Evolutionary conservation across 2,329 filamentous ascomycete genomes (phyloP).

Genomic region (Conoideocrella luteorostrata): DNA sequence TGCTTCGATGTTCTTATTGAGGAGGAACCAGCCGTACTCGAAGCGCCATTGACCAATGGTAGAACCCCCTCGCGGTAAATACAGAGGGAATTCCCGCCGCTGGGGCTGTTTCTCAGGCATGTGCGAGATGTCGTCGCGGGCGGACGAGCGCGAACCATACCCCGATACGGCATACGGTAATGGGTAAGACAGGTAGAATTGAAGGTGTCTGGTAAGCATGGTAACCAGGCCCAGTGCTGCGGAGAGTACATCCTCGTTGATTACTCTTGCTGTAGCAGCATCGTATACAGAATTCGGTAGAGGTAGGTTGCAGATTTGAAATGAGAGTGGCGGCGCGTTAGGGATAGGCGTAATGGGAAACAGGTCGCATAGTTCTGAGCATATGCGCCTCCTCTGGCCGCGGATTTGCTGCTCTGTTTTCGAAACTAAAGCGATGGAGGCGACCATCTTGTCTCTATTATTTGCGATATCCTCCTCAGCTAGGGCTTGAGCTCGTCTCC

Average conservation of each 20-base stretch:
- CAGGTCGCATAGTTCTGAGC: slow-evolving; percentile 71
- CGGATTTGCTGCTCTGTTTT: slow-evolving; percentile 60
- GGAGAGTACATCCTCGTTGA: slow-evolving; percentile 65
- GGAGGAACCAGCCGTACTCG: slow-evolving; percentile 91
- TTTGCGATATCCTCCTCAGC: slow-evolving; percentile 56
- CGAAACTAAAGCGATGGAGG: slow-evolving; percentile 48
- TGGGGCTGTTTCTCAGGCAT: slow-evolving; percentile 39
- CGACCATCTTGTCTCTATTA: slow-evolving; percentile 51
- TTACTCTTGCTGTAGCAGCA: slow-evolving; percentile 30
- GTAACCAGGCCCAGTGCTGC: slow-evolving; percentile 78
- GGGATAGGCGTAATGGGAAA: slow-evolving; percentile 69
- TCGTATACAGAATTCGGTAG: slow-evolving; percentile 79
- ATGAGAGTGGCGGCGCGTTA: slow-evolving; percentile 58
- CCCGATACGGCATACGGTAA: slow-evolving; percentile 74
- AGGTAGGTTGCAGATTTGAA: slow-evolving; percentile 72
- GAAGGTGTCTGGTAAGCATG: slow-evolving; percentile 66
- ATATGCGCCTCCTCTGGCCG: slow-evolving; percentile 83
- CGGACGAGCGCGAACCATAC: slow-evolving; percentile 66
- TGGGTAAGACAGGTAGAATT: slow-evolving; percentile 72
- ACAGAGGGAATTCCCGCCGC: slow-evolving; percentile 73
- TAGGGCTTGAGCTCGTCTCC: slow-evolving; percentile 51
- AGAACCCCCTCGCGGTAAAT: slow-evolving; percentile 55
- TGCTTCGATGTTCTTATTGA: slow-evolving; percentile 88
- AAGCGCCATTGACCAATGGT: slow-evolving; percentile 75
- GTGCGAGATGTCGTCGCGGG: slow-evolving; percentile 67